A percentile compares a stretch with the other conserved stretches of the same genome.
phyloP scores from a whole-genome alignment of 305 asterid species.

The Salvia sclarea region DNA sequence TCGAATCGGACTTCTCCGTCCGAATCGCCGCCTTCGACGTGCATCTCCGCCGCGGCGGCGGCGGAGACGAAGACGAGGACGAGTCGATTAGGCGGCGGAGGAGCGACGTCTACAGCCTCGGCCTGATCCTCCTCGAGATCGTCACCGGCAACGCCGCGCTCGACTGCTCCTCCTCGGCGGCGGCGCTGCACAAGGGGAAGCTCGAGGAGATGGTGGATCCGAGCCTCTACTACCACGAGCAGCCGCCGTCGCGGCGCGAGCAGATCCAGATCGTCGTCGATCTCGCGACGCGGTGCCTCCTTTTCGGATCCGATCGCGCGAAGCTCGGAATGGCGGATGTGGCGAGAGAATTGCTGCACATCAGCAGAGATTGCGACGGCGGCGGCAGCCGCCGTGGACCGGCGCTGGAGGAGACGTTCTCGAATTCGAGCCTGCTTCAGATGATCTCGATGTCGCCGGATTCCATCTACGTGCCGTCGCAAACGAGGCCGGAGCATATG shows the following conservation, averaged over 20 bases:
- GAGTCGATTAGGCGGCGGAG: constrained; percentile 14
- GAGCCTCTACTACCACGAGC: constrained; percentile 66
- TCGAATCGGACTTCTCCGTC: constrained; percentile 49
- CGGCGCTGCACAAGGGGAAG: constrained; percentile 57
- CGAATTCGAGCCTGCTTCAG: constrained; percentile 78
- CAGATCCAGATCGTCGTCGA: constrained; percentile 61
- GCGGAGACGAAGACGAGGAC: too few species aligned
- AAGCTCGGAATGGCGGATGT: constrained; percentile 59
- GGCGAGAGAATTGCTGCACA: constrained; percentile 54
- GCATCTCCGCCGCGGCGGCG: too few species aligned
- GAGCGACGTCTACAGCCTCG: constrained; percentile 56
- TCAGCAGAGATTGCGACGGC: constrained; percentile 40
- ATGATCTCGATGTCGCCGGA: constrained; percentile 86
- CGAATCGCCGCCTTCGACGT: constrained; percentile 54
- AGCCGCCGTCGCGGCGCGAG: constrained; percentile 47
- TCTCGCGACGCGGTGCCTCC: constrained; percentile 66
- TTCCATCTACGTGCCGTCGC: constrained; percentile 47
- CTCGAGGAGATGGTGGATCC: constrained; percentile 71
- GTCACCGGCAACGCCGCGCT: constrained; percentile 44
- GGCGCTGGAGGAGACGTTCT: constrained; percentile 67
- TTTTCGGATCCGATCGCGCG: constrained; percentile 64
- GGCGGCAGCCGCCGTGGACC: constrained; percentile 50
- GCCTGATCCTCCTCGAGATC: constrained; percentile 56
- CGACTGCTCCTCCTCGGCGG: constrained; percentile 35
- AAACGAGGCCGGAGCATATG: background rate